A percentile compares a stretch with the other conserved stretches of the same genome.
These are phyloP conservation scores for Oxyria digyna DNA, from an alignment of 148 eudicot genomes.

Conservation along the genomic window DNA sequence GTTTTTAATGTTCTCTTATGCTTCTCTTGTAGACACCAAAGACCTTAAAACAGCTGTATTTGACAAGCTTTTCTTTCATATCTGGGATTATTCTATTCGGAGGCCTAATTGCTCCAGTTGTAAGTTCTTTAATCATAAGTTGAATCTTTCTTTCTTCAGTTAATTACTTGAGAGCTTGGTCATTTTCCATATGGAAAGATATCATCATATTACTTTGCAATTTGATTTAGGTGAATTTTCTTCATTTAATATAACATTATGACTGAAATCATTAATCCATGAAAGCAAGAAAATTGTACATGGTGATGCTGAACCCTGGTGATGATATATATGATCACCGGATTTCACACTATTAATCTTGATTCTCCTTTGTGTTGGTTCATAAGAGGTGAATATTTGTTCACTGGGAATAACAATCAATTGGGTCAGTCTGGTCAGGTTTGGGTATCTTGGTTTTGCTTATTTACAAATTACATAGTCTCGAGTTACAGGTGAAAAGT, in stretches of 20 bases:
- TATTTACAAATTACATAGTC: background rate
- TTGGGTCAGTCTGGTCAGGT: background rate
- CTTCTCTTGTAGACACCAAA: slow-evolving; percentile 58
- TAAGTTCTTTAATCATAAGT: slow-evolving; percentile 28
- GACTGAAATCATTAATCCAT: background rate
- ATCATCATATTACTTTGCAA: background rate
- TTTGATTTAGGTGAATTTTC: background rate
- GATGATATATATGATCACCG: background rate
- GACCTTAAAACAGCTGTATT: slow-evolving; percentile 82
- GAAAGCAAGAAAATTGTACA: background rate
- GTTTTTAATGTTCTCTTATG: background rate
- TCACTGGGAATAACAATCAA: background rate
- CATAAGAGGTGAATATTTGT: background rate
- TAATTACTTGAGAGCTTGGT: background rate
- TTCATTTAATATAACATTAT: background rate
- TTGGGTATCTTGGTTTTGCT: background rate
- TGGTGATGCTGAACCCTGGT: background rate
- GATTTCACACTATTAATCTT: background rate
- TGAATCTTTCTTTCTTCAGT: background rate
- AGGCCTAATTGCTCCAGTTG: slow-evolving; percentile 84
- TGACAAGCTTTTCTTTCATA: slow-evolving; percentile 81
- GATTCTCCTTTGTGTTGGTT: background rate
- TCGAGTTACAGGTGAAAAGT: background rate
- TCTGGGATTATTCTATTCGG: slow-evolving; percentile 81
- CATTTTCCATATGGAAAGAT: background rate